Base-by-base conservation (phyloP, 2,329 filamentous ascomycete species). In the Fusarium goolgardi region DNA sequence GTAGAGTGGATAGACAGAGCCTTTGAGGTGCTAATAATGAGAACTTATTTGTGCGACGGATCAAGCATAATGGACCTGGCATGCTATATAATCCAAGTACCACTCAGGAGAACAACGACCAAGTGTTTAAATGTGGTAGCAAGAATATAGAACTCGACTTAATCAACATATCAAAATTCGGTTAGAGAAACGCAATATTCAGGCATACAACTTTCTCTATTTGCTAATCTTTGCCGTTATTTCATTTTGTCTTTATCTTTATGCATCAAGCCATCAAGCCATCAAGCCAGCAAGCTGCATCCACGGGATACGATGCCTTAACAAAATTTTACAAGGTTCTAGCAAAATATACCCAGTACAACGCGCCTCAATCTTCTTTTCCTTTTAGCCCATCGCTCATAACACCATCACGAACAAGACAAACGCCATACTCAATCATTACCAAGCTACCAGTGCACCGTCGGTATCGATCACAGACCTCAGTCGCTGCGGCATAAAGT, bases 401-500 rank as follows among this genome's bases (percentile, higher is more conserved):
- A 56, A 44, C 41, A 53, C 23, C 35, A 50, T 55, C n/a, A 55
- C 45, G 43, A 53, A 47, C 49, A 55, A 52, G 6, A 54, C 20
- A 60, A 60, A 64, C 65, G 46, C 64, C 46, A 60, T 53, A 40
- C 23, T 39, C 23, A 45, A 35, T 39, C 51, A 52, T 76, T 64
- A 79, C 78, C 78, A 79, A 18, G 74, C 53, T 12, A 79, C 73
- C 68, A 80, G 65, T 45, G 62, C 70, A 0, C 78, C 78, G 4
- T 77, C 75, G 3, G 59, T 72, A 7, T 76, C 76, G 21, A 79
- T 54, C 6, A 80, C 75, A 43, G 75, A 70, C 59, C 65, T 73
- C 49, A 80, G 32, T 31, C 78, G 64, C 69, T 77, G 74, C 20
- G 74, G 75, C 78, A 79, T 80, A 20, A 76, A 73, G 23, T 79